A percentile compares a stretch with the other conserved stretches of the same genome.
phyloP scores from a whole-genome alignment of 441 rosid genomes.

The Euphorbia celastroides region DNA sequence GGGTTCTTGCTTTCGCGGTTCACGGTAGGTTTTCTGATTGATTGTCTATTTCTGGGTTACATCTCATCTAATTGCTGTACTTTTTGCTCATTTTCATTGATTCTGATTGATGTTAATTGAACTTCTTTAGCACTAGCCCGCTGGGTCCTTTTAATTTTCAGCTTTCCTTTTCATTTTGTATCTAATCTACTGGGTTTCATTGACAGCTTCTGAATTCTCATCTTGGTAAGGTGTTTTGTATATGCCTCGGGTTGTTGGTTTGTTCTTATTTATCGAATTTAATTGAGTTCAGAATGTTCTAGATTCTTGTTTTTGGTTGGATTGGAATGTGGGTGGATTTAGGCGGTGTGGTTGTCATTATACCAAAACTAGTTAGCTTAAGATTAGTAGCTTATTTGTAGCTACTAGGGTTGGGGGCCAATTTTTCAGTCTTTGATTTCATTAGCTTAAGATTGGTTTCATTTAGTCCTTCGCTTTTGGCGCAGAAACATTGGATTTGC shows the following conservation, averaged over 20 bases:
- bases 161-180: slow-evolving; percentile 7
- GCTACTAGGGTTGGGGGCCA: slow-evolving; percentile 3
- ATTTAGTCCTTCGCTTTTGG: slow-evolving; percentile 1
- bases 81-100: background rate
- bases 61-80: background rate
- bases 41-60: background rate
- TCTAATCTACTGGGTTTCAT: slow-evolving; percentile 14
- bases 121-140: background rate
- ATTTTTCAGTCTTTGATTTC: slow-evolving; percentile 13
- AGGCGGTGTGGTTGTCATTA: background rate
- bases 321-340: background rate
- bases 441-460: slow-evolving; percentile 6
- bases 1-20: background rate
- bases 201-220: slow-evolving; percentile 6
- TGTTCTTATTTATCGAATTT: background rate
- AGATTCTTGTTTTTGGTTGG: background rate
- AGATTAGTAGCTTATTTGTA: slow-evolving; percentile 2
- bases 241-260: background rate
- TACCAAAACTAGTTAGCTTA: background rate
- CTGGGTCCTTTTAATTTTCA: slow-evolving; percentile 13
- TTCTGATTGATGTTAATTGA: slow-evolving; percentile 4
- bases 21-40: background rate
- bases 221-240: background rate
- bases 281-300: background rate
- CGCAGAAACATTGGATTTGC: slow-evolving; percentile 3